These are phyloP conservation scores for Boechera stricta DNA, from an alignment of 345 rosid genomes.

Conservation along the genomic window DNA sequence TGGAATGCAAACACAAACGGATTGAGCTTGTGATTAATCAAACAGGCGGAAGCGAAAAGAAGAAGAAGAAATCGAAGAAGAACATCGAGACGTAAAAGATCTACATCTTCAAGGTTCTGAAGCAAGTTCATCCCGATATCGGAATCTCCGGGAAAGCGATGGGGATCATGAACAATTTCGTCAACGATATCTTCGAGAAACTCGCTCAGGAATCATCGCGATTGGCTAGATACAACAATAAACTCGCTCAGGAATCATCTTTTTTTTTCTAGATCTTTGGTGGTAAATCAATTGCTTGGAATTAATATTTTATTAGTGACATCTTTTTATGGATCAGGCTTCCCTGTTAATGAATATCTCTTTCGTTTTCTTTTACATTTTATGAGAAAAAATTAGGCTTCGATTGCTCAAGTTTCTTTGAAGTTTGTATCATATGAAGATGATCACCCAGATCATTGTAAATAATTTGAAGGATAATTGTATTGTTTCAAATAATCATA, in stretches of 20 bases:
- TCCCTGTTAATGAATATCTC: slow-evolving; percentile 22
- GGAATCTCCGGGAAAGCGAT: slow-evolving; percentile 45
- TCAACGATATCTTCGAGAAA: slow-evolving; percentile 47
- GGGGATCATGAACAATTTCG: slow-evolving; percentile 51
- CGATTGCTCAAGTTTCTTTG: too few species aligned
- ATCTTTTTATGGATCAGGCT: background rate
- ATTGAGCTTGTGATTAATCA: too few species aligned
- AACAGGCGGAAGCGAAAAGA: slow-evolving; percentile 39
- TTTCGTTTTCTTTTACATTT: too few species aligned
- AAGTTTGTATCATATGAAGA: too few species aligned
- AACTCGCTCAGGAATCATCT: background rate
- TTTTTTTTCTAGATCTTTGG: background rate
- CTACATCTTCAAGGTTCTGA: slow-evolving; percentile 49
- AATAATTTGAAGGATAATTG: too few species aligned
- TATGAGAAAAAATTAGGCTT: too few species aligned
- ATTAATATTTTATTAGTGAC: background rate
- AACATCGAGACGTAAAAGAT: slow-evolving; percentile 47
- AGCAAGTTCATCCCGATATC: slow-evolving; percentile 47
- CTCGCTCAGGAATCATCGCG: slow-evolving; percentile 42
- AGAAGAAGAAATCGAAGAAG: slow-evolving; percentile 48
- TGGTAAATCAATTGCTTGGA: background rate
- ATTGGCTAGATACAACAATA: slow-evolving; percentile 45
- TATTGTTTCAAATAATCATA: too few species aligned
- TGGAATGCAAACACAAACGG: too few species aligned
- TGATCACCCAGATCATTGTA: too few species aligned